Conservation (phyloP, 139 green algal genomes). For the Chlamydomonas sp. region DNA sequence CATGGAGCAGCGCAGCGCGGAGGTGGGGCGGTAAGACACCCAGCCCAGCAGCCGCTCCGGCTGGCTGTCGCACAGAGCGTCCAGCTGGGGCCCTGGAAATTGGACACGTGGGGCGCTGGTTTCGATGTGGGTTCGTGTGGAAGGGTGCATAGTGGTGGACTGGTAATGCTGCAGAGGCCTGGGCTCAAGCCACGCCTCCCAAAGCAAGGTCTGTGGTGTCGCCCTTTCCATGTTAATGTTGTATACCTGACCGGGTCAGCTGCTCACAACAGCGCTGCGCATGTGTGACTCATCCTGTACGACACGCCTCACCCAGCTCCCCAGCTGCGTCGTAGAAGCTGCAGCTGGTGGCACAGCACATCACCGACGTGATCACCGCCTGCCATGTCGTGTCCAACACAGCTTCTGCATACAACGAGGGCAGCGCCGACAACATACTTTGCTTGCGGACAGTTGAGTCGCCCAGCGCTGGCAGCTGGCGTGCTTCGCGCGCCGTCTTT, state of each 20-base stretch:
- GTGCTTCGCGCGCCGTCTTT: too few relatives aligned
- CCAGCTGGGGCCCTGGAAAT: neutral
- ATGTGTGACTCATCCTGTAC: neutral
- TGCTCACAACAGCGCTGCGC: neutral
- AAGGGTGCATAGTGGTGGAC: too few relatives aligned
- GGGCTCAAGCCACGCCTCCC: too few relatives aligned
- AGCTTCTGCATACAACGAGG: neutral
- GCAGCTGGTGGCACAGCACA: constrained; percentile 31
- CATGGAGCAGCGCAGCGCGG: constrained; percentile 32
- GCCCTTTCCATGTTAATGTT: too few relatives aligned
- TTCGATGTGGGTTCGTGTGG: neutral
- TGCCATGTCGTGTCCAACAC: constrained; percentile 4
- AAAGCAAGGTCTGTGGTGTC: too few relatives aligned
- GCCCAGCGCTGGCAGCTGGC: too few relatives aligned
- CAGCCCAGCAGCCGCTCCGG: constrained; percentile 44
- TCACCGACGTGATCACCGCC: neutral
- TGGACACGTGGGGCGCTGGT: neutral
- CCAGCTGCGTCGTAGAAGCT: constrained; percentile 42
- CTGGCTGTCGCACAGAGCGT: neutral
- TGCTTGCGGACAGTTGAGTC: neutral
- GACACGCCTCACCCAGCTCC: neutral
- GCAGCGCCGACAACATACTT: neutral
- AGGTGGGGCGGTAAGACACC: constrained; percentile 39
- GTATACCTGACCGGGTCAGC: too few relatives aligned
- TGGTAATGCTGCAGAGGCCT: too few relatives aligned